Evolutionary conservation across 768 basidiomycete genomes (phyloP), one percentile per base, ranked within the genome.

Genomic region (Termitomyces heimii): DNA sequence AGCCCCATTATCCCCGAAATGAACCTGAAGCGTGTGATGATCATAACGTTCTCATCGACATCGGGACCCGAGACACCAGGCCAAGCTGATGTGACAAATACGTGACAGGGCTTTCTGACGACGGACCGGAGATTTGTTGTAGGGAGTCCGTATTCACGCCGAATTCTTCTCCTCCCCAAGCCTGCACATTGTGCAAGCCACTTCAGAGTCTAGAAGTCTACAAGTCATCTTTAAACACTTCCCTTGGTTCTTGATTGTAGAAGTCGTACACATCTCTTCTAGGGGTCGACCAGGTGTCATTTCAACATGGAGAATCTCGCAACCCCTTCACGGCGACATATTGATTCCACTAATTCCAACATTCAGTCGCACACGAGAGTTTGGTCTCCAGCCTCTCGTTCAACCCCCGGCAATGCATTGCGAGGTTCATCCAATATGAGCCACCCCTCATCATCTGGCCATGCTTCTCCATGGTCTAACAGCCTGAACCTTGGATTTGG

Each of bases 381-480:
- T 34, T 67, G 66, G 65, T 54, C 67, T 31, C 60, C 68, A 12
- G 58, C 66, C 22, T 67, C 68, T 55, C 71, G 70, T 45, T 71
- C 74, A 12, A 68, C 77, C 26, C 63, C 75, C 35, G 72, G 73
- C 65, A 76, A 74, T 29, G 66, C 71, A 9, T 58, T 66, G 29
- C 62, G 61, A 48, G 62, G 62, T 49, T 54, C 63, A 56, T 65
- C 68, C 66, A 67, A 67, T 62, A 66, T 71, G 44, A 60, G 48
- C 43, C 63, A 71, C 43, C 66, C 63, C 57, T 65, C 69, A 37
- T 67, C 74, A 28, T 68, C 65, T 60, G 63, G 62, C 57, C 73
- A 68, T 60, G 68, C 64, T 60, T 71, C 73, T 39, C 71, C 67
- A 35, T 74, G 73, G 74, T 71, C 69, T 53, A 73, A 68, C 57